Percentiles rank a stretch among this genome's conserved stretches.
Evolutionary conservation across 2,329 filamentous ascomycete genomes (phyloP).

Genomic region (Shiraia sp.): DNA sequence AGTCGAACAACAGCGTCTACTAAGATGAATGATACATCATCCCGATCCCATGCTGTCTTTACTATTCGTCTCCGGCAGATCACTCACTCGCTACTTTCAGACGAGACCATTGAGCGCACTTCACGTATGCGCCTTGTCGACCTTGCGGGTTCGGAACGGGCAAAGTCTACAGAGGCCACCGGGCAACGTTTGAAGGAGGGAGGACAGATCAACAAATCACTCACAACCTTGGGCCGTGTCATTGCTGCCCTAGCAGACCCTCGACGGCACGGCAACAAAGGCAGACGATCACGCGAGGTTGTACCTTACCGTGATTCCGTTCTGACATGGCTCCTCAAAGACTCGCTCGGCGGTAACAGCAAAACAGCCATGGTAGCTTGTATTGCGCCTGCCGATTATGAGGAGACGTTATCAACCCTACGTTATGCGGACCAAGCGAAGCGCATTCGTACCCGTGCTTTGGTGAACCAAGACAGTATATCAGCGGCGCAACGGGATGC

Average conservation of each 20-base stretch:
- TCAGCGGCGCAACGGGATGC: constrained; percentile 91
- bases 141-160: constrained; percentile 90
- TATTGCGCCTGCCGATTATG: constrained; percentile 93
- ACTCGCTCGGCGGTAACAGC: constrained; percentile 92
- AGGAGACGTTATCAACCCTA: constrained; percentile 93
- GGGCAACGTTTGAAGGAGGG: constrained; percentile 89
- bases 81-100: constrained; percentile 94
- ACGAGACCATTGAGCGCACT: constrained; percentile 93
- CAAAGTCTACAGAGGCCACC: constrained; percentile 93
- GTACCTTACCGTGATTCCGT: constrained; percentile 93
- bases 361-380: constrained; percentile 99
- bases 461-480: constrained; percentile 94
- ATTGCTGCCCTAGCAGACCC: constrained; percentile 85
- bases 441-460: constrained; percentile 89
- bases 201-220: constrained; percentile 98
- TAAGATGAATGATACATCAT: constrained; percentile 99
- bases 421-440: constrained; percentile 98
- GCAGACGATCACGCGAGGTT: constrained; percentile 60
- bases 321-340: constrained; percentile 85
- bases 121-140: constrained; percentile 94
- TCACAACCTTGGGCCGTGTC: constrained; percentile 92
- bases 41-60: constrained; percentile 94
- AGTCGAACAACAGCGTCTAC: constrained; percentile 90
- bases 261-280: constrained; percentile 54
- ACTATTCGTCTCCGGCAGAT: constrained; percentile 98